These are phyloP conservation scores for Vigna angularis DNA, from an alignment of 306 rosid genomes.

Conservation along the genomic window DNA sequence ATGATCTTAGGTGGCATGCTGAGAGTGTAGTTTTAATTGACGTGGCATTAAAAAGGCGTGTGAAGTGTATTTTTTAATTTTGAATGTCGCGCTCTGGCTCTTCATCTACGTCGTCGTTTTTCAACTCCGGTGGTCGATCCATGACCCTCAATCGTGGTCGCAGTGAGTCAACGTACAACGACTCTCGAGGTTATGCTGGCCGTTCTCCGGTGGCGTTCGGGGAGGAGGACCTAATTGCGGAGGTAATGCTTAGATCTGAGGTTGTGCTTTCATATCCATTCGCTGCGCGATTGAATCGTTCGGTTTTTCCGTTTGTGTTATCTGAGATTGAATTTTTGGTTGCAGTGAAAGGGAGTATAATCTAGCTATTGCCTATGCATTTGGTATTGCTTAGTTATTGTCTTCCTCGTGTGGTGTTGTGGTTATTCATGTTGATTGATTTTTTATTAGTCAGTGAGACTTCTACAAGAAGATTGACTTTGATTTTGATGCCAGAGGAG, in stretches of 20 bases:
- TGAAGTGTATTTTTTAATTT: no score
- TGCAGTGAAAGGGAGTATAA: slow-evolving; percentile 97
- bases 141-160: slow-evolving; percentile 69
- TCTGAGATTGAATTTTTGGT: slow-evolving; percentile 44
- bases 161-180: slow-evolving; percentile 70
- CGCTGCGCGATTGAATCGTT: slow-evolving; percentile 40
- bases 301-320: slow-evolving; percentile 37
- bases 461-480: slow-evolving; percentile 16
- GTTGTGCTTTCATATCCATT: slow-evolving; percentile 66
- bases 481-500: slow-evolving; percentile 31
- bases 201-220: slow-evolving; percentile 79
- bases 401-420: background rate
- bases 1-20: no score
- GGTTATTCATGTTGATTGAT: slow-evolving; percentile 19
- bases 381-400: slow-evolving; percentile 65
- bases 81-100: slow-evolving; percentile 81
- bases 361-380: slow-evolving; percentile 93
- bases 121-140: slow-evolving; percentile 87
- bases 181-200: slow-evolving; percentile 48
- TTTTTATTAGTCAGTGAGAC: slow-evolving; percentile 15
- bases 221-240: slow-evolving; percentile 72
- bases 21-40: no score
- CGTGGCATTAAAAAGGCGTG: no score
- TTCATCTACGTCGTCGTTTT: slow-evolving; percentile 76
- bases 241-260: slow-evolving; percentile 88